Percentiles rank a stretch among this genome's conserved stretches.
Evolutionary conservation across 805 yeast species (phyloP).

Genomic region (Candida easanensis): DNA sequence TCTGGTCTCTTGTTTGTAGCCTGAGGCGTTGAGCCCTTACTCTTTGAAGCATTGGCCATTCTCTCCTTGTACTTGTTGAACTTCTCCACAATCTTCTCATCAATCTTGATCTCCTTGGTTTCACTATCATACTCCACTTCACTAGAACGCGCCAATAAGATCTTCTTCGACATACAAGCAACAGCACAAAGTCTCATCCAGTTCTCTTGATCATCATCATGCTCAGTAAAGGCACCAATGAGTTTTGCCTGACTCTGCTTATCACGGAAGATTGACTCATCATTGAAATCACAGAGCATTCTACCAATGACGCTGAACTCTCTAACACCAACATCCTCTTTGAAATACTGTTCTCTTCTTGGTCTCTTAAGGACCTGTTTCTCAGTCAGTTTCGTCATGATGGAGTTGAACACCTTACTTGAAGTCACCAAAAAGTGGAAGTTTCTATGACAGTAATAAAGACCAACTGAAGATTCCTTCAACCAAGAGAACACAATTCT

Average conservation of each 20-base stretch:
- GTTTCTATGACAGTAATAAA: constrained; percentile 33
- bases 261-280: constrained; percentile 27
- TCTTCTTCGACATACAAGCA: constrained; percentile 30
- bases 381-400: constrained; percentile 17
- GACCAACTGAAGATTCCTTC: constrained; percentile 44
- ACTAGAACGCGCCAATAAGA: constrained; percentile 27
- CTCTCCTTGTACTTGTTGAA: constrained; percentile 7
- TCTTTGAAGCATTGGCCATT: constrained; percentile 2
- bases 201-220: constrained; percentile 32
- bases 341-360: constrained; percentile 49
- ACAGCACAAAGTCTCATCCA: constrained; percentile 33
- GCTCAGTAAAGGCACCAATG: constrained; percentile 25
- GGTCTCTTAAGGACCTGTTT: constrained; percentile 34
- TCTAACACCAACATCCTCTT: constrained; percentile 61
- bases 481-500: constrained; percentile 60
- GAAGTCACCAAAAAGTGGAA: constrained; percentile 30
- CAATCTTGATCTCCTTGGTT: constrained; percentile 16
- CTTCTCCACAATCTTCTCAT: constrained; percentile 5
- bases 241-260: constrained; percentile 17
- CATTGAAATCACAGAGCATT: constrained; percentile 61
- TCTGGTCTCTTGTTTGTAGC: background rate
- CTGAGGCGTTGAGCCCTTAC: background rate
- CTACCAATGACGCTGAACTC: constrained; percentile 57
- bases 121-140: constrained; percentile 29
- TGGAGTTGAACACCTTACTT: constrained; percentile 30